Evolutionary conservation across 768 basidiomycete species (phyloP).

Genomic region (Lactarius deliciosus): DNA sequence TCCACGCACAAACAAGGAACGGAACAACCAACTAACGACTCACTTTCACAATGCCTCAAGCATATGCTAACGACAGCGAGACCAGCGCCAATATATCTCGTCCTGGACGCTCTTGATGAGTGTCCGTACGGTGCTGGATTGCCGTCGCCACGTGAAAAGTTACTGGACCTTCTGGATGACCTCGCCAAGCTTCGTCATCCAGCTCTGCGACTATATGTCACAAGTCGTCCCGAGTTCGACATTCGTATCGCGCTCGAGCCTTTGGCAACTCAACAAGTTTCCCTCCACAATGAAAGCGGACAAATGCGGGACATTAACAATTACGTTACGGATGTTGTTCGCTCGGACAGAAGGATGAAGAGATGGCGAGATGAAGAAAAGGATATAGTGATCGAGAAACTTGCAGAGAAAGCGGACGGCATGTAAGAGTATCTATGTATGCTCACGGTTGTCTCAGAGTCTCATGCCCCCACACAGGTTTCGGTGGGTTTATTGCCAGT

Average conservation of each 20-base stretch:
- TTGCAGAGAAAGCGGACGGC: background rate
- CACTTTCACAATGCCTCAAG: background rate
- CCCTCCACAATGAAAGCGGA: conserved; percentile 1
- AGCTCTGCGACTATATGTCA: background rate
- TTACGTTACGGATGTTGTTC: background rate
- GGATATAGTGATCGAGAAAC: background rate
- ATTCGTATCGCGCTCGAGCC: background rate
- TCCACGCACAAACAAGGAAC: background rate
- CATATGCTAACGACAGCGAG: background rate
- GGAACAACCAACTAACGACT: background rate
- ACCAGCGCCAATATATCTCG: background rate
- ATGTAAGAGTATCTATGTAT: background rate
- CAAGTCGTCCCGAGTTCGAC: background rate
- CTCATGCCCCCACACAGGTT: background rate
- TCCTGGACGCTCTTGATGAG: conserved; percentile 3
- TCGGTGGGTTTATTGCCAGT: conserved; percentile 13
- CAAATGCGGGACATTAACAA: background rate
- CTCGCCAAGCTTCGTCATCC: background rate
- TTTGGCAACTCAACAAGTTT: background rate
- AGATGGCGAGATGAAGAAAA: background rate
- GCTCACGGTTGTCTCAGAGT: background rate
- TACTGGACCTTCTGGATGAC: background rate
- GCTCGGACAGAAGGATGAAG: background rate
- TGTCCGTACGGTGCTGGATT: background rate
- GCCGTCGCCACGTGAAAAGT: background rate